Percentiles rank a stretch among this genome's conserved stretches.
Conservation (phyloP, 495 filamentous ascomycete genomes). For the Arthonia radiata region DNA sequence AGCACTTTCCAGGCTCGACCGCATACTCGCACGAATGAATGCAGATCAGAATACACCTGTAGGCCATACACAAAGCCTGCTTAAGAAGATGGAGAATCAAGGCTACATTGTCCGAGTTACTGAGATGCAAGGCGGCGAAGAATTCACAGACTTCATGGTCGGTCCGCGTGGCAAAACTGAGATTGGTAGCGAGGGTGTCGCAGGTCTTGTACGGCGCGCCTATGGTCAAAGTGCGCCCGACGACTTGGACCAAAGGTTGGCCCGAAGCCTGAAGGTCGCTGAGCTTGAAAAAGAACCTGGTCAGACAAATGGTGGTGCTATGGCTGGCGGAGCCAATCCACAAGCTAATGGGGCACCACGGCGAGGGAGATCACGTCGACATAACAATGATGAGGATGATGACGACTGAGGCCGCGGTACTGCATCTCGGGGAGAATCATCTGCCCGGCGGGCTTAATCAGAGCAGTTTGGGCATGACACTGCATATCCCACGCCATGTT, state of each 20-base stretch:
- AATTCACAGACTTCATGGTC: conserved; percentile 49
- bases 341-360: no score
- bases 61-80: conserved; percentile 49
- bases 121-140: conserved; percentile 33
- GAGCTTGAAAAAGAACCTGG: no score
- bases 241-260: conserved; percentile 14
- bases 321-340: no score
- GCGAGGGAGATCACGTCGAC: no score
- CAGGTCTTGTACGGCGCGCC: conserved; percentile 39
- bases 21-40: conserved; percentile 54
- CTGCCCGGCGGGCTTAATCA: no score
- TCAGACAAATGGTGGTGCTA: no score
- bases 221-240: conserved; percentile 14
- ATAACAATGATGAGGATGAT: no score
- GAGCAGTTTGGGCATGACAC: no score
- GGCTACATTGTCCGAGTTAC: conserved; percentile 57
- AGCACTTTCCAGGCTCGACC: conserved; percentile 26
- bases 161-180: conserved; percentile 73
- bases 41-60: conserved; percentile 47
- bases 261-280: conserved; percentile 11
- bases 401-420: no score
- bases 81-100: conserved; percentile 53
- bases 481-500: no score
- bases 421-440: no score
- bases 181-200: conserved; percentile 46